phyloP scores from a whole-genome alignment of 495 filamentous ascomycete genomes.

The Arthonia radiata region DNA sequence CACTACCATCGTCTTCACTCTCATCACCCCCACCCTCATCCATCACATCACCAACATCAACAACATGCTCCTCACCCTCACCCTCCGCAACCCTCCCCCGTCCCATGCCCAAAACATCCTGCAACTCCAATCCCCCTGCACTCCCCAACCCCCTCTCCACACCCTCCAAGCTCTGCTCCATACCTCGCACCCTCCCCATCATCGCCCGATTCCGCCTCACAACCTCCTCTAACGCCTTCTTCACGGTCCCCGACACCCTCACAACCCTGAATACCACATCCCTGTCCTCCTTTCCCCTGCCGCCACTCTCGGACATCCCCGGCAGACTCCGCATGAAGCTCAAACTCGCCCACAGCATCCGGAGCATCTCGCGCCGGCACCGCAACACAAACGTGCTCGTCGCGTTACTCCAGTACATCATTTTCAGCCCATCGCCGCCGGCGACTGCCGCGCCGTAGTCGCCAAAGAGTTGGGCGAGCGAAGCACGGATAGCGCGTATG shows the following conservation, averaged over 20 bases:
- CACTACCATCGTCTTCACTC: too few species aligned
- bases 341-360: slow-evolving; percentile 71
- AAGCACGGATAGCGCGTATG: slow-evolving; percentile 37
- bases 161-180: too few species aligned
- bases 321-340: slow-evolving; percentile 58
- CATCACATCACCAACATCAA: too few species aligned
- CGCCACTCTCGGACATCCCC: slow-evolving; percentile 9
- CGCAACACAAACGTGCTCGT: slow-evolving; percentile 84
- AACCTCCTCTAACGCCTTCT: slow-evolving; percentile 73
- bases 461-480: slow-evolving; percentile 54
- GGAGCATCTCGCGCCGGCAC: slow-evolving; percentile 51
- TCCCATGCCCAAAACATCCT: slow-evolving; percentile 6
- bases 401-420: slow-evolving; percentile 80
- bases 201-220: slow-evolving; percentile 47
- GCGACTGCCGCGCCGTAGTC: slow-evolving; percentile 48
- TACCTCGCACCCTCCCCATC: slow-evolving; percentile 43
- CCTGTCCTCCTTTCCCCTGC: slow-evolving; percentile 14
- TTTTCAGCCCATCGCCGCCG: slow-evolving; percentile 19
- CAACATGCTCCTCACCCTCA: too few species aligned
- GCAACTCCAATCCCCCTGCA: slow-evolving; percentile 1
- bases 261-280: slow-evolving; percentile 68
- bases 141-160: slow-evolving; percentile 16
- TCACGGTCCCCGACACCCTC: slow-evolving; percentile 78
- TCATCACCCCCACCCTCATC: too few species aligned
- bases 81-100: slow-evolving; percentile 11